These are phyloP conservation scores for Iris macrosiphon DNA, from an alignment of 106 monocot species.

Conservation along the genomic window DNA sequence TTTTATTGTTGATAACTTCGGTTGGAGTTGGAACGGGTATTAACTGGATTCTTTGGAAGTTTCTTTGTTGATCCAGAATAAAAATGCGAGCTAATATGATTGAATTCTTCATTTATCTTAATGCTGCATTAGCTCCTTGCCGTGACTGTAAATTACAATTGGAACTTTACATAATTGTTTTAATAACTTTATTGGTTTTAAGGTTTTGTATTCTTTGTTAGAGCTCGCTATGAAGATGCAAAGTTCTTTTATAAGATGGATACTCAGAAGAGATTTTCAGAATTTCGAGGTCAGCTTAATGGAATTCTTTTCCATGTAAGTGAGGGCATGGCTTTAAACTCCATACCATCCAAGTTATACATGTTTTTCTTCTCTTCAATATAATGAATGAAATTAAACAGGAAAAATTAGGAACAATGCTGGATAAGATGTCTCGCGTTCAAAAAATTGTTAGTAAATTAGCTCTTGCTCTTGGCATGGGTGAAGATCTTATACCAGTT, in stretches of 20 bases:
- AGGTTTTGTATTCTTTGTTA: slow-evolving; percentile 25
- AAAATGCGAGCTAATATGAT: too few species aligned
- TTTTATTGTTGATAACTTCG: too few species aligned
- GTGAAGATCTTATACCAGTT: slow-evolving; percentile 34
- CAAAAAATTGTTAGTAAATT: slow-evolving; percentile 52
- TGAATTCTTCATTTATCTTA: too few species aligned
- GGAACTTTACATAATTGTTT: too few species aligned
- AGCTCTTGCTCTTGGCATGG: slow-evolving; percentile 44
- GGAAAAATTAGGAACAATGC: slow-evolving; percentile 95
- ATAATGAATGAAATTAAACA: slow-evolving; percentile 20
- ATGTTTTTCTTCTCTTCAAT: not conserved
- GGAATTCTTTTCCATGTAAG: slow-evolving; percentile 99
- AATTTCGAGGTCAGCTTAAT: slow-evolving; percentile 60
- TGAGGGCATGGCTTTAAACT: not conserved
- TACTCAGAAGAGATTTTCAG: slow-evolving; percentile 64
- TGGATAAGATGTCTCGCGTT: slow-evolving; percentile 74
- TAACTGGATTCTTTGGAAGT: too few species aligned
- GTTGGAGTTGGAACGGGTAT: too few species aligned
- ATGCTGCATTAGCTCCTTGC: too few species aligned
- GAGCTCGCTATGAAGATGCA: slow-evolving; percentile 97
- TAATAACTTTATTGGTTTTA: too few species aligned
- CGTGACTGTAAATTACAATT: too few species aligned
- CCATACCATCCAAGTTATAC: too few species aligned
- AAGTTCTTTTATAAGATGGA: slow-evolving; percentile 93
- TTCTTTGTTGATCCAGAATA: too few species aligned